Conservation (phyloP, 129 eudicot species). For the Centella asiatica region DNA sequence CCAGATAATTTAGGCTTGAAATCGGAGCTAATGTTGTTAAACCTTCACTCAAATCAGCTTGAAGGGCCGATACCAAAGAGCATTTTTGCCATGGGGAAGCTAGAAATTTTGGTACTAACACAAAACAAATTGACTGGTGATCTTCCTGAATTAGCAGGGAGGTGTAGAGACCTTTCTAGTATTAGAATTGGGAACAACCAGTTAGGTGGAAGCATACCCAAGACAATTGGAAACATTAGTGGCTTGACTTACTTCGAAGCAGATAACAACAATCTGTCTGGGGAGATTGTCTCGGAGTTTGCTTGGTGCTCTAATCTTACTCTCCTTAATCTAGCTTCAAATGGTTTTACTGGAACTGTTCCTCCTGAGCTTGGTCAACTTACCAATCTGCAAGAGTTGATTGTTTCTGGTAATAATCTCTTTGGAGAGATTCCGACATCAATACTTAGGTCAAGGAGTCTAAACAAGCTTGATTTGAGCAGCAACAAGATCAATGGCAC, state of each 20-base stretch:
- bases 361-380: conserved; percentile 70
- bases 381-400: conserved; percentile 66
- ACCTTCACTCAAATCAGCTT: conserved; percentile 81
- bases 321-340: conserved; percentile 78
- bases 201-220: conserved; percentile 62
- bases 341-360: conserved; percentile 63
- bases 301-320: conserved; percentile 69
- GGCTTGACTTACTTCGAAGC: conserved; percentile 94
- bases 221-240: conserved; percentile 60
- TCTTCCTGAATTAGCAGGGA: conserved; percentile 59
- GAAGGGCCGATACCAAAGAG: conserved; percentile 68
- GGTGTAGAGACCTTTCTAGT: conserved; percentile 72
- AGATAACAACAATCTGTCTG: conserved; percentile 79
- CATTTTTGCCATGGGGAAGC: conserved; percentile 58
- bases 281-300: conserved; percentile 72
- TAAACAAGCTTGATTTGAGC: conserved; percentile 87
- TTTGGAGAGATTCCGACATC: conserved; percentile 72
- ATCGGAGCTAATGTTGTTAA: conserved; percentile 61
- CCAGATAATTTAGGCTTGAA: conserved; percentile 57
- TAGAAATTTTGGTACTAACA: conserved; percentile 66
- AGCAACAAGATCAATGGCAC: conserved; percentile 75
- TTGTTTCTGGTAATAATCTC: conserved; percentile 70
- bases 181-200: conserved; percentile 74
- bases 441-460: conserved; percentile 57
- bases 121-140: conserved; percentile 57